These are phyloP conservation scores for Gossypium herbaceum DNA, from an alignment of 345 rosid species.

Conservation along the genomic window DNA sequence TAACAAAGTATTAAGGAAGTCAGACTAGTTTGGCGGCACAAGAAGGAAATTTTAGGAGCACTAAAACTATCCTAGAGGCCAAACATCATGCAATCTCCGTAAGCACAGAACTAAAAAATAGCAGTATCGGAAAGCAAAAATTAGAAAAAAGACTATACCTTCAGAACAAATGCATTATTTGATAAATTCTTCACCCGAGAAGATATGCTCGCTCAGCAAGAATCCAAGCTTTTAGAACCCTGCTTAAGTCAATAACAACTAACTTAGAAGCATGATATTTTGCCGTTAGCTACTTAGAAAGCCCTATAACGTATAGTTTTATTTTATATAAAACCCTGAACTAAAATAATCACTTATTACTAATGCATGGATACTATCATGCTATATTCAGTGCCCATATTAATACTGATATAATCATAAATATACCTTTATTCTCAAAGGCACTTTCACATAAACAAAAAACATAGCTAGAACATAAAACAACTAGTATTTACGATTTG, in stretches of 20 bases:
- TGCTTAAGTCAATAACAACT: slow-evolving; percentile 20
- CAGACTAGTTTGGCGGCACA: no score
- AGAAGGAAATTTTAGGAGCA: no score
- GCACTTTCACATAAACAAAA: not conserved
- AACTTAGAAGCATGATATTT: slow-evolving; percentile 9
- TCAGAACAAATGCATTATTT: not conserved
- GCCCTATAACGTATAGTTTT: no score
- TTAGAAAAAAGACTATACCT: not conserved
- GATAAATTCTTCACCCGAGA: not conserved
- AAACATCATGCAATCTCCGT: no score
- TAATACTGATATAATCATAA: not conserved
- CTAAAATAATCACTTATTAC: no score
- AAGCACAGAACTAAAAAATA: not conserved
- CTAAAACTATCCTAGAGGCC: no score
- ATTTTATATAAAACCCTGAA: no score
- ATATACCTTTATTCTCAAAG: not conserved
- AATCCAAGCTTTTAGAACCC: slow-evolving; percentile 21
- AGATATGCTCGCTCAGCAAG: not conserved
- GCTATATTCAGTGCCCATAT: not conserved
- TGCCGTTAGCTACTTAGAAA: not conserved
- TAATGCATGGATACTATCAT: not conserved
- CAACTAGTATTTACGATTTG: not conserved
- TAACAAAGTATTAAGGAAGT: no score
- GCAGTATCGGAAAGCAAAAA: not conserved
- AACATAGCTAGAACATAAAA: not conserved